Percentiles rank a stretch among this genome's conserved stretches.
Conservation (phyloP, 192 early-diverging fungal species). For the Gonapodya sp. region DNA sequence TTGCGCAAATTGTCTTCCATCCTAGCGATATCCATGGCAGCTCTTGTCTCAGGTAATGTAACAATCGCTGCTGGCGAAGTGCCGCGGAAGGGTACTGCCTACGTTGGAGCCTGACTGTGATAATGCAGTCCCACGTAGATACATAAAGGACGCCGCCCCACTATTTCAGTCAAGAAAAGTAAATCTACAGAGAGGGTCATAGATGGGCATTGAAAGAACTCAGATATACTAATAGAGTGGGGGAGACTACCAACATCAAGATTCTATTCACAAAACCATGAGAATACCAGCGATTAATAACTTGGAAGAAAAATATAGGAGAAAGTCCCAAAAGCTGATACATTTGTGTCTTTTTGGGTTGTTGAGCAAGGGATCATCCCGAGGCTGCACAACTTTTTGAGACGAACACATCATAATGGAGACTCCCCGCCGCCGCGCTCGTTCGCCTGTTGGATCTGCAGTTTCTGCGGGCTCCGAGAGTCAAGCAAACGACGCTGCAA, state of each 20-base stretch:
- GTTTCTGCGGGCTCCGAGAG: not conserved
- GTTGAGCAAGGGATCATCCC: too few species aligned
- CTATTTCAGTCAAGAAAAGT: not conserved
- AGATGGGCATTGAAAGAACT: too few species aligned
- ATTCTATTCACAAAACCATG: not conserved
- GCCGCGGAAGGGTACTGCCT: too few species aligned
- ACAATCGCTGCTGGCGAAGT: too few species aligned
- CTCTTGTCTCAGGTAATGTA: not conserved
- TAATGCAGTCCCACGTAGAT: too few species aligned
- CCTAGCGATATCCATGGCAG: not conserved
- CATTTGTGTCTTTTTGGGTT: too few species aligned
- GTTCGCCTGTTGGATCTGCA: not conserved
- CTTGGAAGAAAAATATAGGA: not conserved
- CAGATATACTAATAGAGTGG: too few species aligned
- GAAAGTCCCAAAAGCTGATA: not conserved
- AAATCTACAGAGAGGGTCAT: too few species aligned
- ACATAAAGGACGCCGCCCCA: too few species aligned
- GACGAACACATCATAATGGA: not conserved
- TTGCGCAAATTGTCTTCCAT: not conserved
- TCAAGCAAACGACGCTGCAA: not conserved
- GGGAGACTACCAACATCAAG: too few species aligned
- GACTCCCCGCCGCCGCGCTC: not conserved
- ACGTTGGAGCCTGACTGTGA: too few species aligned
- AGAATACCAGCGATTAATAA: not conserved
- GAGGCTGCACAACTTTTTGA: not conserved